phyloP scores from a whole-genome alignment of 116 monocot species.

The Zostera marina region DNA sequence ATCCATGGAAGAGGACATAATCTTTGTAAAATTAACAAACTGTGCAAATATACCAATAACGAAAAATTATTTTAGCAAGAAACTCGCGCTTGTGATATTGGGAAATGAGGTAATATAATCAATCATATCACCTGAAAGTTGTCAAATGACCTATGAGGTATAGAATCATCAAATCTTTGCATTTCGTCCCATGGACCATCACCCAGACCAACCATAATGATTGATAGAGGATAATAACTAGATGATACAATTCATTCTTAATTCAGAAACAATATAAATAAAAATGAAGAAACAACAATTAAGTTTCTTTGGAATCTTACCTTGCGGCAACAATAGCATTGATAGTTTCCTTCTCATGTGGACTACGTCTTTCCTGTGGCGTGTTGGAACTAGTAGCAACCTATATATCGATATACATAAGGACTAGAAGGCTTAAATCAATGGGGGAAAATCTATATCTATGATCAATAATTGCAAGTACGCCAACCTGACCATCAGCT shows the following conservation, averaged over 20 bases:
- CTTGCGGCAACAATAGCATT: conserved; percentile 86
- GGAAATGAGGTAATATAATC: neutral
- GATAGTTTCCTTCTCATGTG: conserved; percentile 67
- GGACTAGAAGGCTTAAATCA: neutral
- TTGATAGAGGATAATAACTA: conserved; percentile 89
- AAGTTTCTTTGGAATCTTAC: conserved; percentile 18
- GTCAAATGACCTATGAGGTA: conserved; percentile 80
- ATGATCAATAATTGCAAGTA: neutral
- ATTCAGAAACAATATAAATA: neutral
- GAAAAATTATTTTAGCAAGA: neutral
- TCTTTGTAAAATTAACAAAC: conserved; percentile 92
- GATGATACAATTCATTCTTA: conserved; percentile 9
- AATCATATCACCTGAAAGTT: conserved; percentile 87
- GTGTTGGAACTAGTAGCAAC: conserved; percentile 44
- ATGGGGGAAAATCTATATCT: neutral
- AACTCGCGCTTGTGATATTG: neutral
- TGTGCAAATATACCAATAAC: conserved; percentile 12
- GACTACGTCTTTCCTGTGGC: conserved; percentile 39
- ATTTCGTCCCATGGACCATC: conserved; percentile 98
- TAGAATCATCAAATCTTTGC: conserved; percentile 83
- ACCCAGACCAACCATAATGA: conserved; percentile 96
- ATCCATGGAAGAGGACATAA: conserved; percentile 49
- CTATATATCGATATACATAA: conserved; percentile 23
- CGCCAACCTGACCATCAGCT: conserved; percentile 81
- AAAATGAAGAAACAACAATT: conserved; percentile 5